Conservation (phyloP, 768 basidiomycete species). For the Auriscalpium microsporum region DNA sequence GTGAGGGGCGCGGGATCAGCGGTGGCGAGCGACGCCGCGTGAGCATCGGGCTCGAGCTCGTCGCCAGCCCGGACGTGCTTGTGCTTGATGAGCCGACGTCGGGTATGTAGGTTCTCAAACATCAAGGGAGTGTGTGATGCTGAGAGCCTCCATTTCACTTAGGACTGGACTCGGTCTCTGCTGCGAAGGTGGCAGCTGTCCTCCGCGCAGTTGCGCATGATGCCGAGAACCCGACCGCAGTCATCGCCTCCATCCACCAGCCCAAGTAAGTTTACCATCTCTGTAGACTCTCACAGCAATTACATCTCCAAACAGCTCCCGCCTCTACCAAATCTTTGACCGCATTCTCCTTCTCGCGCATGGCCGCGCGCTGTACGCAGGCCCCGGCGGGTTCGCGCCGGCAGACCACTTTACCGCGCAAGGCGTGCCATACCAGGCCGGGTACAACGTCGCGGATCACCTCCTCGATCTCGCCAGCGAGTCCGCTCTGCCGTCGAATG, state of each 20-base stretch:
- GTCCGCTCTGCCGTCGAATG: conserved; percentile 39
- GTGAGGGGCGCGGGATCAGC: conserved; percentile 56
- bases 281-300: conserved; percentile 46
- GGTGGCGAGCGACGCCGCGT: conserved; percentile 62
- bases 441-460: conserved; percentile 91
- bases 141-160: conserved; percentile 31
- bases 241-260: conserved; percentile 63
- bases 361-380: conserved; percentile 38
- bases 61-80: conserved; percentile 50
- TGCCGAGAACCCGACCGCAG: conserved; percentile 52
- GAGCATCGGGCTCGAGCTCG: conserved; percentile 51
- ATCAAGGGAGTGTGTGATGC: conserved; percentile 18
- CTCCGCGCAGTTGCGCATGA: conserved; percentile 61
- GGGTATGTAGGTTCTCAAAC: conserved; percentile 51
- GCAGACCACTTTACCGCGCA: conserved; percentile 50
- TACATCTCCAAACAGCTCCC: conserved; percentile 67
- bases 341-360: conserved; percentile 48
- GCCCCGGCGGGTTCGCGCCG: conserved; percentile 58
- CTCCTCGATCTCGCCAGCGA: conserved; percentile 81
- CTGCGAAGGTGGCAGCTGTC: conserved; percentile 33
- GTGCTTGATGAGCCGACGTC: conserved; percentile 58
- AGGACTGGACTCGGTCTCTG: conserved; percentile 23
- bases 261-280: conserved; percentile 27
- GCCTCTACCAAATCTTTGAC: conserved; percentile 53
- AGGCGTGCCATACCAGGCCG: conserved; percentile 49